Evolutionary conservation across 1,139 yeast species (phyloP), one percentile per base, ranked within the genome.

Genomic region (Nakaseomyces sp.): DNA sequence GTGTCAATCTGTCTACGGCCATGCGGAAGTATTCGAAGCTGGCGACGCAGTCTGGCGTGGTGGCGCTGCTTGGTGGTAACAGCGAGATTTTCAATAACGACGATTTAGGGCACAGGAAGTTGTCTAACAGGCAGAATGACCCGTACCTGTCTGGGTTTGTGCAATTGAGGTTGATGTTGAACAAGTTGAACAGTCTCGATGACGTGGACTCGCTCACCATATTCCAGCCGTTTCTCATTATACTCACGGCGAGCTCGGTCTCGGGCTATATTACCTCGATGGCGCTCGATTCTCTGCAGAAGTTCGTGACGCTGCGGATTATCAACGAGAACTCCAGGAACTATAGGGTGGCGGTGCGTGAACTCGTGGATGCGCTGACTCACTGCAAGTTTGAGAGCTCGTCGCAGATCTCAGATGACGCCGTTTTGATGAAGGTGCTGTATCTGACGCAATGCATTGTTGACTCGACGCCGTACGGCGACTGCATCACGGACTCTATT

Each of bases 301-400:
- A 85, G 61, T 64, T 72, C 45, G 74, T 89, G 52, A 74, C 75
- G 40, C 82, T 85, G 59, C 77, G 69, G 9, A 71, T 82, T 19
- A 66, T 80, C 15, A 65, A 70, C 36, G 59, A 62, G 15, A 52
- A 63, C 1, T 72, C 79, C 4, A 63, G 65, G 16, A 74, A 79
- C 30, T 73, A 86, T 33, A 77, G 65, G 44, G 72, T 44, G 43
- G 65, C 60, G 43, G 58, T 55, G 59, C 77, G 60, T 61, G 76
- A 61, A 67, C 73, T 66, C 49, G 75, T 81, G 22, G 75, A 85
- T 15, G 83, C 96, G 0, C 73, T 93, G 47, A 86, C 97, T 0
- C 96, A 88, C 58, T 91, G 98, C 64, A 77, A 96, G 31, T 93
- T 91, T 61, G 97, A 91, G 66, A 96, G 96, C 1, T 85, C 94